A percentile compares a stretch with the other conserved stretches of the same genome.
These are phyloP conservation scores for Apophysomyces variabilis DNA, from an alignment of 371 early-diverging fungal genomes.

Conservation along the genomic window DNA sequence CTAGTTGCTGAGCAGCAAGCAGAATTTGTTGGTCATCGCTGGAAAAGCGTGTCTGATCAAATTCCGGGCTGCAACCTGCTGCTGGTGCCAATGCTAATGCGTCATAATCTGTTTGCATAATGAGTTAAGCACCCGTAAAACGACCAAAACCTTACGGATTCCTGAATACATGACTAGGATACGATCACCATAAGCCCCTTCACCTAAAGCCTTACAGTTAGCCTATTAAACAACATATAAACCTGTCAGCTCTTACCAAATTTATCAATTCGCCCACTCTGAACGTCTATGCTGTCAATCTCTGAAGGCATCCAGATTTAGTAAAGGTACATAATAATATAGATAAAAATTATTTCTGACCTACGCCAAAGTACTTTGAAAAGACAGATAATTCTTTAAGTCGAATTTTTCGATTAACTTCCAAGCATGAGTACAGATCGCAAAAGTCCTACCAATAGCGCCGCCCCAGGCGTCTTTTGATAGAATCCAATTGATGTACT, in stretches of 20 bases:
- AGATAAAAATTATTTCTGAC: constrained; percentile 25
- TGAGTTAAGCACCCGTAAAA: not conserved
- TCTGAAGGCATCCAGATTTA: constrained; percentile 25
- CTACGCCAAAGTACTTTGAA: constrained; percentile 55
- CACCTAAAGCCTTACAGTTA: constrained; percentile 35
- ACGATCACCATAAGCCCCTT: constrained; percentile 51
- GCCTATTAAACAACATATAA: not conserved
- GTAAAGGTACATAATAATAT: not conserved
- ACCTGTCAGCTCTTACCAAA: constrained; percentile 45
- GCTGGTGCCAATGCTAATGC: constrained; percentile 59
- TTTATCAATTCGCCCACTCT: constrained; percentile 58
- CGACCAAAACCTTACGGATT: constrained; percentile 53
- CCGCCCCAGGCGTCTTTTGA: constrained; percentile 63
- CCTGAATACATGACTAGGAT: constrained; percentile 63
- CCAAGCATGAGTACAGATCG: no score
- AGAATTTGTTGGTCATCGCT: constrained; percentile 34
- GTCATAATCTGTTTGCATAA: constrained; percentile 54
- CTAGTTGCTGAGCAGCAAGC: constrained; percentile 46
- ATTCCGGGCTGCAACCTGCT: constrained; percentile 45
- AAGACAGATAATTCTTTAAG: constrained; percentile 59
- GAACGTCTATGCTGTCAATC: constrained; percentile 68
- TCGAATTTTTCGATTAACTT: not conserved
- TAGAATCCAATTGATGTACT: constrained; percentile 59
- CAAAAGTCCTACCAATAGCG: constrained; percentile 54
- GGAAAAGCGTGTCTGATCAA: constrained; percentile 62